Evolutionary conservation across 2,329 filamentous ascomycete genomes (phyloP).

Genomic region (Pseudocercospora musae): DNA sequence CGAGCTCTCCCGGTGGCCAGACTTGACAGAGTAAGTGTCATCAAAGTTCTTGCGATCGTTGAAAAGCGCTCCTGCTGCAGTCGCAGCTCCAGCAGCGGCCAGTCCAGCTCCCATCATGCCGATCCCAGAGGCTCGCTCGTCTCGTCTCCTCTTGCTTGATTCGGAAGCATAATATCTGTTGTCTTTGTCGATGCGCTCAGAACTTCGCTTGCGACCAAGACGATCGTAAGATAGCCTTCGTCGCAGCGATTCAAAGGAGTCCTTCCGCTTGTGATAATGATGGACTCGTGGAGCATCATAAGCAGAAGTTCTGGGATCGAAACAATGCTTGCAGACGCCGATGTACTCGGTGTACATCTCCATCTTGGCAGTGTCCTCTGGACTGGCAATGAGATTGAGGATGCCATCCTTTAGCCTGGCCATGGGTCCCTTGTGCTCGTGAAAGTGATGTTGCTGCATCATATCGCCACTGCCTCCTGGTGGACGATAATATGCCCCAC

Average conservation of each 20-base stretch:
- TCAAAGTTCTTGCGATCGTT: constrained; percentile 54
- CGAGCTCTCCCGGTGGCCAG: constrained; percentile 46
- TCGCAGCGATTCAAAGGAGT: constrained; percentile 32
- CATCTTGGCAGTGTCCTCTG: constrained; percentile 62
- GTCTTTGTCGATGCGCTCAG: constrained; percentile 56
- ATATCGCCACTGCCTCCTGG: constrained; percentile 12
- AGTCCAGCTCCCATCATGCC: constrained; percentile 55
- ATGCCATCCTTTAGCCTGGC: constrained; percentile 59
- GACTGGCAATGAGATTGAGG: constrained; percentile 32
- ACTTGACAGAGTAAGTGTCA: constrained; percentile 59
- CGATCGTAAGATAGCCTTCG: constrained; percentile 27
- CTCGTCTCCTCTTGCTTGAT: constrained; percentile 43
- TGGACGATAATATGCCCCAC: constrained; percentile 18
- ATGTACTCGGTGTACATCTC: constrained; percentile 67
- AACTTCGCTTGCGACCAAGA: constrained; percentile 32
- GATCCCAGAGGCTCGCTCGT: constrained; percentile 34
- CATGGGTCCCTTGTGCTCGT: constrained; percentile 56
- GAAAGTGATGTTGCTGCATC: constrained; percentile 32
- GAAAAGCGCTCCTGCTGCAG: constrained; percentile 50
- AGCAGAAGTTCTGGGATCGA: constrained; percentile 57
- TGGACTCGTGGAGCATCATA: constrained; percentile 60
- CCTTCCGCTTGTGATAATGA: constrained; percentile 45
- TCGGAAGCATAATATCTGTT: constrained; percentile 56
- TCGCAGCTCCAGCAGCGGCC: constrained; percentile 52
- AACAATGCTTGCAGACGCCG: constrained; percentile 63